These are phyloP conservation scores for Penicillium roqueforti DNA, from an alignment of 495 filamentous ascomycete genomes.

Conservation along the genomic window DNA sequence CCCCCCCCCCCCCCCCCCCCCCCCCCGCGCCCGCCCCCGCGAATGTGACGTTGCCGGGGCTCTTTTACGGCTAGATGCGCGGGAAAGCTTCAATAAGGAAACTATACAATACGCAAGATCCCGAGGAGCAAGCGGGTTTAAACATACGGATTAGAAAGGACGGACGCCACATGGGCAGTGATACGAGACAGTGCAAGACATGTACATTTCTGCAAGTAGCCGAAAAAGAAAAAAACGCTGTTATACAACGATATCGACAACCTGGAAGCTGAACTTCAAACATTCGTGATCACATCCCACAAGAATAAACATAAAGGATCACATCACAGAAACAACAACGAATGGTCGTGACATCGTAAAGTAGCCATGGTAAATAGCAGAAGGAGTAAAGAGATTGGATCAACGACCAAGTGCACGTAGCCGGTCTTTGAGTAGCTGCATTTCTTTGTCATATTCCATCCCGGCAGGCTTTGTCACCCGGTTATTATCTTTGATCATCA, in stretches of 20 bases:
- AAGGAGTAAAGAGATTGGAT: conserved; percentile 10
- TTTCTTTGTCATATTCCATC: conserved; percentile 27
- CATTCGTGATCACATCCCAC: neutral
- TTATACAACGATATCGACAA: neutral
- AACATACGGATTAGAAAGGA: neutral
- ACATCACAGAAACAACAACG: conserved; percentile 6
- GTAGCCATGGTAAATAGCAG: conserved; percentile 12
- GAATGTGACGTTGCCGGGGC: no score
- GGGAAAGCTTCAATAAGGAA: no score
- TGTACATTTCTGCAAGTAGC: conserved; percentile 1
- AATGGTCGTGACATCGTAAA: conserved; percentile 31
- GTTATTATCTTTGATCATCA: conserved; percentile 33
- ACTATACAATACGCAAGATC: neutral
- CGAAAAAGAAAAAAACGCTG: neutral
- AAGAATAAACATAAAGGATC: conserved; percentile 6
- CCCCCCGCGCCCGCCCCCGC: no score
- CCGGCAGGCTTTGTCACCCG: conserved; percentile 12
- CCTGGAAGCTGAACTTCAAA: neutral
- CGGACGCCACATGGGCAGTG: neutral
- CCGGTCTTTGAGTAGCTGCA: conserved; percentile 35
- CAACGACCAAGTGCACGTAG: conserved; percentile 28
- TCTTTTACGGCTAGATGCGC: no score
- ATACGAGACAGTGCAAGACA: neutral
- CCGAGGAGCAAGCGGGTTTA: neutral
- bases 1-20: no score